Evolutionary conservation across 1,284 basidiomycete genomes (phyloP).

Genomic region (Moesziomyces aphidis): DNA sequence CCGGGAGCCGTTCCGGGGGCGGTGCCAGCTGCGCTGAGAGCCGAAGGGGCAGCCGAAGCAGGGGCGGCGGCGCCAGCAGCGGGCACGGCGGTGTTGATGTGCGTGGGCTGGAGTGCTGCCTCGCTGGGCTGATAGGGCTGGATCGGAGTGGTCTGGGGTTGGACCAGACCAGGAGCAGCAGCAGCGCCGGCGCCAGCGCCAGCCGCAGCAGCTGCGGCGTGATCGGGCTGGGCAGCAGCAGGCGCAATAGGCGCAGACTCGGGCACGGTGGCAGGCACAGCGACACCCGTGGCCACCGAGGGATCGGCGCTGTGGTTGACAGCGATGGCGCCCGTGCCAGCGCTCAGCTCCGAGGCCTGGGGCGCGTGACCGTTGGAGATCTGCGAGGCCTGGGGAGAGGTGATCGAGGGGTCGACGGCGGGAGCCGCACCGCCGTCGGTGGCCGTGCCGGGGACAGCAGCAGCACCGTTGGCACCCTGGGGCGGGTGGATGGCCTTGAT

Average conservation of each 20-base stretch:
- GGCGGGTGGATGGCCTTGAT: constrained; percentile 45
- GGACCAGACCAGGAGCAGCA: constrained; percentile 28
- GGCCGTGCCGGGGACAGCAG: constrained; percentile 11
- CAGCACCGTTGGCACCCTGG: constrained; percentile 14
- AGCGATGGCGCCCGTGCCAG: constrained; percentile 35
- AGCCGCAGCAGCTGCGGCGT: constrained; percentile 2
- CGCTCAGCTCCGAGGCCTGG: constrained; percentile 27
- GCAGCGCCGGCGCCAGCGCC: constrained; percentile 6
- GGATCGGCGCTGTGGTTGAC: constrained; percentile 28
- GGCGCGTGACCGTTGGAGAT: constrained; percentile 23
- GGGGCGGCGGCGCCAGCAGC: constrained; percentile 23
- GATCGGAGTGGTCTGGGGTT: constrained; percentile 30
- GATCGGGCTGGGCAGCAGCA: constrained; percentile 1
- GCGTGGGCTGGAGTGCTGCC: constrained; percentile 20
- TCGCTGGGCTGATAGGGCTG: constrained; percentile 32
- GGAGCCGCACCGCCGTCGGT: constrained; percentile 32
- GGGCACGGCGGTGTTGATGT: constrained; percentile 34
- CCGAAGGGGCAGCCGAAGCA: constrained; percentile 16
- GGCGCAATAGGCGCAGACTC: background rate
- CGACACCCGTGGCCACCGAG: constrained; percentile 27
- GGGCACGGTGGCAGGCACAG: constrained; percentile 3
- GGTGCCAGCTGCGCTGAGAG: constrained; percentile 7
- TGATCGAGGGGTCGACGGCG: constrained; percentile 34
- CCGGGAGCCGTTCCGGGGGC: constrained; percentile 15
- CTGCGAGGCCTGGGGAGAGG: constrained; percentile 16